These are phyloP conservation scores for Cotoneaster glaucophyllus DNA, from an alignment of 306 rosid genomes.

Conservation along the genomic window DNA sequence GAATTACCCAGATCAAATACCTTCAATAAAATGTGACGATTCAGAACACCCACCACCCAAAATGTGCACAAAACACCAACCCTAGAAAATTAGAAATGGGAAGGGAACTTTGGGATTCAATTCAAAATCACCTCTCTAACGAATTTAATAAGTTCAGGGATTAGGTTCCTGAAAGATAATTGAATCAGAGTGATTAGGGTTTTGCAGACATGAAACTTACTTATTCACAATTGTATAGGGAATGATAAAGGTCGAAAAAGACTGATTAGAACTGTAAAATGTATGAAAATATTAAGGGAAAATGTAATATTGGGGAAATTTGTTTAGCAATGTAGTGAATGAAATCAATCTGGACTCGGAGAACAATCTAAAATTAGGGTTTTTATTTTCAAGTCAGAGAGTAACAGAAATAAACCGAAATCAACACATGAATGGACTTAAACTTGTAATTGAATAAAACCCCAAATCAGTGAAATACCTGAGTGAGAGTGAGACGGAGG, in stretches of 20 bases:
- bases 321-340: background rate
- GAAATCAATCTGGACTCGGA: background rate
- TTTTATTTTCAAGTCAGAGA: background rate
- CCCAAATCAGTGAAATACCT: background rate
- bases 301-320: background rate
- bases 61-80: background rate
- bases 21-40: background rate
- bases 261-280: no score
- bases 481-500: background rate
- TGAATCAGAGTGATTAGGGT: conserved; percentile 1
- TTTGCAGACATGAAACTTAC: conserved; percentile 12
- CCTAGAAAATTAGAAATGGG: background rate
- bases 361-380: background rate
- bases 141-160: conserved; percentile 1
- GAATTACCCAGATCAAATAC: conserved; percentile 11
- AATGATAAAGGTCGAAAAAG: background rate
- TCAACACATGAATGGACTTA: background rate
- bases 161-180: background rate
- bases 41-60: background rate
- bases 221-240: conserved; percentile 9
- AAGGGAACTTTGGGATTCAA: conserved; percentile 2
- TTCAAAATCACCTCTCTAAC: conserved; percentile 10
- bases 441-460: background rate
- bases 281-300: no score
- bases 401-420: background rate